Percentiles rank a stretch among this genome's conserved stretches.
Conservation (phyloP, 2,329 filamentous ascomycete genomes). For the Domatiomyces catenatus region DNA sequence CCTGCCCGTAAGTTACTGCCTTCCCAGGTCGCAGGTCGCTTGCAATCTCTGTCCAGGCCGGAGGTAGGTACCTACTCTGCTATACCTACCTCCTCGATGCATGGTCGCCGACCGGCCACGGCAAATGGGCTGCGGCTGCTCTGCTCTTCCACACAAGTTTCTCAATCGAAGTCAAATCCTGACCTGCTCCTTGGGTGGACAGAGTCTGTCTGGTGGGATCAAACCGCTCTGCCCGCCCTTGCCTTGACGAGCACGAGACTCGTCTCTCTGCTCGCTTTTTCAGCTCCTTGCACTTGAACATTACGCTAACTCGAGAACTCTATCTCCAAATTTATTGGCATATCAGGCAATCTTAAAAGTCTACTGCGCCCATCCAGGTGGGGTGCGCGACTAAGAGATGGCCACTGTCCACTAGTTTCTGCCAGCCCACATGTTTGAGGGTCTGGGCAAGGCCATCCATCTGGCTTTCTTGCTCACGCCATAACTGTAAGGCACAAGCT, state of each 20-base stretch:
- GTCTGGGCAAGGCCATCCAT: no score
- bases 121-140: no score
- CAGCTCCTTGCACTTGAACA: neutral
- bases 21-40: neutral
- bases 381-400: no score
- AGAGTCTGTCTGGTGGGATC: no score
- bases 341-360: neutral
- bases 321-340: neutral
- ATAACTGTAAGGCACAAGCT: no score
- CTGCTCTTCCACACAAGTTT: no score
- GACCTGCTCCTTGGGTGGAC: no score
- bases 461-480: no score
- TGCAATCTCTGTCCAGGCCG: neutral
- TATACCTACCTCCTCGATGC: neutral
- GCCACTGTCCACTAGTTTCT: no score
- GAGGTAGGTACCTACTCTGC: neutral
- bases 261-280: neutral
- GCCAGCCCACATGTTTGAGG: no score
- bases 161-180: neutral
- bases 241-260: neutral
- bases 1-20: neutral
- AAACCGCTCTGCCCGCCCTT: neutral
- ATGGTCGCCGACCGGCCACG: neutral
- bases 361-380: neutral
- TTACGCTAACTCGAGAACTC: neutral